Base-by-base conservation (phyloP, 2,329 filamentous ascomycete genomes). In the Botryotinia calthae region DNA sequence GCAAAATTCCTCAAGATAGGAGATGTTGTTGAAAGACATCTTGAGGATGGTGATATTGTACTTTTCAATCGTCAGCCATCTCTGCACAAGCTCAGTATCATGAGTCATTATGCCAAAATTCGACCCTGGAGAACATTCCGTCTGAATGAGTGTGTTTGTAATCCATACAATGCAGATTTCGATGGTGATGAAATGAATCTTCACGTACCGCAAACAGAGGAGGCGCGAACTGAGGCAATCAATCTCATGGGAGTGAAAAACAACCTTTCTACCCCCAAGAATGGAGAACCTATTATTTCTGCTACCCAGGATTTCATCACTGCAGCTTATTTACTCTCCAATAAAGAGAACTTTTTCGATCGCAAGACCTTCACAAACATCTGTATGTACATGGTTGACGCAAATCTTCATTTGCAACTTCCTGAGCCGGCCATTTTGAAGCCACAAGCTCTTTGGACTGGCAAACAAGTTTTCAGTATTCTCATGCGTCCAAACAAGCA, bases 261-360 rank as follows among this genome's bases (percentile, higher is more conserved):
- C 85, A 99, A 99, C 81, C 83, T 99, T 73, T 92, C 92, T 5
- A 99, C 96, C 0, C 96, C 96, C 0, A 98, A 98, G 83, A 98
- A 98, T 83, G 96, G 96, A 80, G 95, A 97, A 78, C 96, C 96
- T 2, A 97, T 99, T 78, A 98, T 99, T 84, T 94, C 95, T 28
- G 95, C 96, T n/a, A 99, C 97, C 44, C 96, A 99, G 80, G 96
- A 99, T 86, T 99, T 99, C 84, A 98, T 99, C 78, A 98, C 95
- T 40, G 95, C 95, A 6, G 93, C 96, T 0, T 99, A 94, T 80
- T 84, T 98, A 6, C 86, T 98, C 40, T 97, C 94, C 78, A 93
- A 91, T 82, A 98, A 98, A 81, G 95, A 98, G 81, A 89, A 90
- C 72, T 98, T 99, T 82, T 97, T 93, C 79, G 94, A 97, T 78